phyloP scores from a whole-genome alignment of 2,329 filamentous ascomycete species.

The Colletotrichum tanaceti region DNA sequence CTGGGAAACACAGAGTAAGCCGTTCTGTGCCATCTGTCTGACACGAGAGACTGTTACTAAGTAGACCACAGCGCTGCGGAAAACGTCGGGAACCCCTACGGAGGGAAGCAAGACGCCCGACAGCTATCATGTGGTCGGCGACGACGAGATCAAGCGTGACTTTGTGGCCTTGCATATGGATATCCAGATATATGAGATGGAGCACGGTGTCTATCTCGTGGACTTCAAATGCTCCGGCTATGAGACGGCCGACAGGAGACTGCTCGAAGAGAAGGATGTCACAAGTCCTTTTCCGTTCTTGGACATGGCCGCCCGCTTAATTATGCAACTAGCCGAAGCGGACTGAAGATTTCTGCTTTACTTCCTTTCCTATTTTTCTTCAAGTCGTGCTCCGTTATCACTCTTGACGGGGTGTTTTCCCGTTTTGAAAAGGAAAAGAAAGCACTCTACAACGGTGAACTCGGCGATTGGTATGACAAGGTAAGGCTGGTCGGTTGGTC shows the following conservation, averaged over 20 bases:
- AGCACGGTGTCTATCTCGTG: constrained; percentile 91
- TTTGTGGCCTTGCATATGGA: constrained; percentile 94
- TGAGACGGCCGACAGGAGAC: constrained; percentile 79
- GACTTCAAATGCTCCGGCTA: constrained; percentile 99
- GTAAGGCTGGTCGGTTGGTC: constrained; percentile 18
- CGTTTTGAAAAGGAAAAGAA: constrained; percentile 24
- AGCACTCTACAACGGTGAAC: constrained; percentile 29
- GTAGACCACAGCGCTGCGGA: constrained; percentile 53
- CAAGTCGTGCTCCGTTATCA: constrained; percentile 13
- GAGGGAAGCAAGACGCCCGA: constrained; percentile 46
- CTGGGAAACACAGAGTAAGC: constrained; percentile 85
- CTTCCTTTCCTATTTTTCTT: no score
- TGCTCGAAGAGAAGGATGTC: constrained; percentile 91
- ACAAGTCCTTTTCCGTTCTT: constrained; percentile 96
- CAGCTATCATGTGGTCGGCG: constrained; percentile 54
- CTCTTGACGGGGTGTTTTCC: constrained; percentile 17
- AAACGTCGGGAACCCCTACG: constrained; percentile 45
- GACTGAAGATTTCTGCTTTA: constrained; percentile 58
- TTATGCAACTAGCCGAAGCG: constrained; percentile 90
- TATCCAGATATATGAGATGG: constrained; percentile 95
- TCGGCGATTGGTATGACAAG: constrained; percentile 28
- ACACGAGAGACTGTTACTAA: constrained; percentile 46
- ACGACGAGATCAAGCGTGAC: constrained; percentile 62
- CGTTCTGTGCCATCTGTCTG: constrained; percentile 51
- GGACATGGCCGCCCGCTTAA: constrained; percentile 90